Evolutionary conservation across 306 rosid genomes (phyloP), one percentile per base, ranked within the genome.

Genomic region (Phaseolus lunatus): DNA sequence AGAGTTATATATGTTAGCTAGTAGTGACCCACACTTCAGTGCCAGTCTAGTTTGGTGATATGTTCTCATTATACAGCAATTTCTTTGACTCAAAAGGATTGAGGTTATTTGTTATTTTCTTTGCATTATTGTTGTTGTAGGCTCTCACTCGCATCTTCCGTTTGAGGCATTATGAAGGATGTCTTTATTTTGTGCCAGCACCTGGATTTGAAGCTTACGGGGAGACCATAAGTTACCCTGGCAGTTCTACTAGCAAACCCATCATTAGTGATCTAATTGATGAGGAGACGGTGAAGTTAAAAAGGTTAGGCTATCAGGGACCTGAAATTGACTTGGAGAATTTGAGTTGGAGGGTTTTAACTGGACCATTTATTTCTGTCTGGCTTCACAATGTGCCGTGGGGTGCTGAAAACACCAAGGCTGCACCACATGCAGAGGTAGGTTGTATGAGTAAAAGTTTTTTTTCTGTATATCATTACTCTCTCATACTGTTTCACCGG

Each of bases 351-450:
- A 92, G 93, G 84, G 80, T 79, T 35, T 44, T 90, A 29, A 53
- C 71, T 16, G 97, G 97, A 52, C 96, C 97, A 1, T 88, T 92
- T 73, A 70, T 90, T 87, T 92, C 96, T 54, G 78, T 90, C 43
- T 92, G 97, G 96, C 88, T 92, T 76, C 92, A 88, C 68, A 92
- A 92, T 73, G 97, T 92, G 22, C 87, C 96, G 54, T 92, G 97
- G 97, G 90, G 88, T 37, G 66, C 77, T 82, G 93, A 90, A 87
- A 77, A 83, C 78, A 75, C 89, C 62, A 80, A 84, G 87, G 97
- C 93, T 31, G 97, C 97, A 26, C 97, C 97, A 52, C 72, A 88
- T 72, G 97, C 97, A 23, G 80, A 92, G 96, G 96, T 92, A 53
- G 47, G 87, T 76, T 67, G 70, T 45, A 68, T 62, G 29, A 43